Evolutionary conservation across 192 early-diverging fungal species (phyloP), one percentile per base, ranked within the genome.

Genomic region (Rhizophagus sp.): DNA sequence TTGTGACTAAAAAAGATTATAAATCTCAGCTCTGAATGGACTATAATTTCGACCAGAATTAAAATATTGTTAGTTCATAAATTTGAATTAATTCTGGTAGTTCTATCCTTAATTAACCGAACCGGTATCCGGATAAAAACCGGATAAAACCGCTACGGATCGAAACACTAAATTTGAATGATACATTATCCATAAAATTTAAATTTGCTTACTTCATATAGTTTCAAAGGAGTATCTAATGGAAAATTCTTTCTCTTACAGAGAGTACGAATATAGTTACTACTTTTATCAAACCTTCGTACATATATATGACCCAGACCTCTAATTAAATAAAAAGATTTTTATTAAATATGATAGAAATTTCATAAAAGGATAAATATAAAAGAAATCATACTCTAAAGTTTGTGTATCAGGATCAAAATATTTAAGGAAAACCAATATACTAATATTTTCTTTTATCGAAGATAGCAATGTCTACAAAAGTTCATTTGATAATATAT

Each of bases 391-490:
- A 82, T 86, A 93, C 89, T 88, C 82, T 78, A 99, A 85, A 27
- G 62, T 85, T 22, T 85, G 84, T 2, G 81, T 85, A 0, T 81
- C 76, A 0, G 93, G 94, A 77, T 96, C 91, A 80, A 93, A 98
- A 78, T 91, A 90, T 85, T 98, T 98, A 63, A 97, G 80, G 80
- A 97, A 97, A 15, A 99, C 80, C 77, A 97, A 84, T 47, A 91
- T 85, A 12, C 81, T 74, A 8, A 76, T 75, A 34, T 76, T 83
- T 50, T 65, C 78, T 62, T 79, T 67, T 2, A 25, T n/a, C 30
- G 47, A 24, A 25, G 67, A 50, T n/a, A 69, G 62, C 67, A 39
- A 78, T 30, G 34, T 30, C 62, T 79, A 44, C 7, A 62, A 22
- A 73, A 24, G 10, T 44, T 49, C 0, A 72, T 49, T 22, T 49